phyloP scores from a whole-genome alignment of 129 eudicot species.

The Oenanthe sinensis region DNA sequence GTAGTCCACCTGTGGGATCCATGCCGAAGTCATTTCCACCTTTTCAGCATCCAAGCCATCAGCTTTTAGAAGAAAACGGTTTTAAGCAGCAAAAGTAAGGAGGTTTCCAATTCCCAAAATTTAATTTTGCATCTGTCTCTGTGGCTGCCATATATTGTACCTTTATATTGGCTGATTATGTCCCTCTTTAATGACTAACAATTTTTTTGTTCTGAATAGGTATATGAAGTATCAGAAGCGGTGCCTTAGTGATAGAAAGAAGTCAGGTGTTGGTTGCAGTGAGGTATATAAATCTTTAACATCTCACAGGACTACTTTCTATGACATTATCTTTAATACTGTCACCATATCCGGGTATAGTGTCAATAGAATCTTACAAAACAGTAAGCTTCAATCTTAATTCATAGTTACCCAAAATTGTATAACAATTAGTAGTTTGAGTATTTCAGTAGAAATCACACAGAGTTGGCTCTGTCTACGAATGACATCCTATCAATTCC shows the following conservation, averaged over 20 bases:
- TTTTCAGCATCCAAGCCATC: conserved; percentile 96
- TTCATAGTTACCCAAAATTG: background rate
- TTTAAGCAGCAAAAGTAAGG: conserved; percentile 87
- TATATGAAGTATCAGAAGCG: conserved; percentile 88
- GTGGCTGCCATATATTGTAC: background rate
- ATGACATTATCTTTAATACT: background rate
- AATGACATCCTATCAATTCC: background rate
- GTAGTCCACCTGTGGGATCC: conserved; percentile 93
- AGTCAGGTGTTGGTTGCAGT: conserved; percentile 87
- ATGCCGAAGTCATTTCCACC: conserved; percentile 87
- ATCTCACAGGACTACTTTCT: background rate
- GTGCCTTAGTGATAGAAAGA: conserved; percentile 78
- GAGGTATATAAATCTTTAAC: conserved; percentile 42
- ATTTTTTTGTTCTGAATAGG: conserved; percentile 21
- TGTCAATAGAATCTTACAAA: background rate
- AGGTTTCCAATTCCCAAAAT: background rate
- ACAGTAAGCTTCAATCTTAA: background rate
- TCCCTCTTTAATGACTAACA: background rate
- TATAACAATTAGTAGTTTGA: background rate
- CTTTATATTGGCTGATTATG: conserved; percentile 10
- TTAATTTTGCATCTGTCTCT: background rate
- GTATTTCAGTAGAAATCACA: background rate
- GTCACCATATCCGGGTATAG: background rate
- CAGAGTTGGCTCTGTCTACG: background rate
- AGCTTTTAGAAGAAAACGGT: conserved; percentile 89